Conservation (phyloP, 805 yeast genomes). For the Cyberlindnera bimundalis region DNA sequence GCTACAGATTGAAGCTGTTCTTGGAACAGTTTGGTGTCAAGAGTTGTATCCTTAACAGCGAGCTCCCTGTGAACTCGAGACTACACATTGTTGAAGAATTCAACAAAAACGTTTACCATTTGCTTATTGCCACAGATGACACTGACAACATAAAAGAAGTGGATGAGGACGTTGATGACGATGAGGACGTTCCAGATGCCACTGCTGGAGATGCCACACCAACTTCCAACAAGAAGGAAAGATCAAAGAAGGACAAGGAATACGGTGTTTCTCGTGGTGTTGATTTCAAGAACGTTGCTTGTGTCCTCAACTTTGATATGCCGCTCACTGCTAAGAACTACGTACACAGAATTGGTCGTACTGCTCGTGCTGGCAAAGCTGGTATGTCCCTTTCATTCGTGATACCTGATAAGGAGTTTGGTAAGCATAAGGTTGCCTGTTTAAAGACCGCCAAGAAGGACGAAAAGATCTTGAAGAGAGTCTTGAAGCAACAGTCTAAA, state of each 20-base stretch:
- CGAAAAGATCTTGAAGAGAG: conserved; percentile 77
- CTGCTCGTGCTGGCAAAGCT: conserved; percentile 95
- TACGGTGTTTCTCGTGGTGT: conserved; percentile 97
- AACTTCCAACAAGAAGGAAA: conserved; percentile 22
- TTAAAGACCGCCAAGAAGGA: conserved; percentile 71
- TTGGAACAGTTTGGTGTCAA: conserved; percentile 92
- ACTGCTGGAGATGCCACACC: conserved; percentile 1
- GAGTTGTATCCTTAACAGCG: conserved; percentile 85
- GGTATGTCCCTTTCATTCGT: conserved; percentile 95
- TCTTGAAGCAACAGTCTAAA: conserved; percentile 71
- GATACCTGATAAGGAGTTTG: conserved; percentile 77
- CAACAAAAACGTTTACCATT: conserved; percentile 81
- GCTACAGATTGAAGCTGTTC: conserved; percentile 85
- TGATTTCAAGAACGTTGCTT: conserved; percentile 93
- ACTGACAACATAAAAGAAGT: conserved; percentile 55
- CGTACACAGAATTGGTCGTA: conserved; percentile 92
- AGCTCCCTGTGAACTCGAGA: conserved; percentile 88
- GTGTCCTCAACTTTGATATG: conserved; percentile 92
- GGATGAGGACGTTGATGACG: conserved; percentile 38
- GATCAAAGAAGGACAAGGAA: conserved; percentile 57
- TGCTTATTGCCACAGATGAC: conserved; percentile 95
- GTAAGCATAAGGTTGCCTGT: conserved; percentile 81
- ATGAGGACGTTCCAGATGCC: conserved; percentile 17
- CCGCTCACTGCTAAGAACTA: conserved; percentile 88
- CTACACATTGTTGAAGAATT: conserved; percentile 94